phyloP scores from a whole-genome alignment of 768 basidiomycete species.

The Cantharellus cinnabarinus region DNA sequence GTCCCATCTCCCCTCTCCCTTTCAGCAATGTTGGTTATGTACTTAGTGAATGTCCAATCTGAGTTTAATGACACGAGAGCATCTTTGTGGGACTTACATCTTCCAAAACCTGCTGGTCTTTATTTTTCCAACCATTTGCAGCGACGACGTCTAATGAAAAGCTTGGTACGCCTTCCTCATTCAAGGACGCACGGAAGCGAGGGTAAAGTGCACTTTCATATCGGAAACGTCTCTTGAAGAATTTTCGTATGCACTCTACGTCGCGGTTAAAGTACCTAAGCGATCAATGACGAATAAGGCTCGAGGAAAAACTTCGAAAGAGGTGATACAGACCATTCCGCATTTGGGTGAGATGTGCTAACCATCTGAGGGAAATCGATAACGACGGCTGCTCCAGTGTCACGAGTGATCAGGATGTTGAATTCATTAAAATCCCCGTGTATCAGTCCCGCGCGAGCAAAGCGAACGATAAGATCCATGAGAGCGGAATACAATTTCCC shows the following conservation, averaged over 20 bases:
- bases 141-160: conserved; percentile 76
- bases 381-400: conserved; percentile 56
- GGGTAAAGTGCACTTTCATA: conserved; percentile 87
- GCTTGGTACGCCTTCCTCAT: conserved; percentile 26
- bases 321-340: conserved; percentile 57
- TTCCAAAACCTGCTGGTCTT: conserved; percentile 64
- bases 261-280: conserved; percentile 96
- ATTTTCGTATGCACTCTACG: conserved; percentile 86
- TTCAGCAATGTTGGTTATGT: conserved; percentile 36
- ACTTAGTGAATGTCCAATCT: conserved; percentile 23
- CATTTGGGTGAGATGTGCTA: conserved; percentile 87
- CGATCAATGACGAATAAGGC: background rate
- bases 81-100: conserved; percentile 32
- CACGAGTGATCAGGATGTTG: conserved; percentile 82
- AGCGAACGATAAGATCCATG: conserved; percentile 91
- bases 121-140: conserved; percentile 80
- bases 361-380: conserved; percentile 99
- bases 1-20: conserved; percentile 17
- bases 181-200: conserved; percentile 47
- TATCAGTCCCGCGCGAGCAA: conserved; percentile 86
- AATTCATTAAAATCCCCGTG: conserved; percentile 99
- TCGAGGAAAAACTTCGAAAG: background rate
- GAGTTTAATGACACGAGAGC: background rate
- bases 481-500: conserved; percentile 76
- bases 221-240: conserved; percentile 76